These are phyloP conservation scores for Lenzites betulinus DNA, from an alignment of 768 basidiomycete genomes.

Conservation along the genomic window DNA sequence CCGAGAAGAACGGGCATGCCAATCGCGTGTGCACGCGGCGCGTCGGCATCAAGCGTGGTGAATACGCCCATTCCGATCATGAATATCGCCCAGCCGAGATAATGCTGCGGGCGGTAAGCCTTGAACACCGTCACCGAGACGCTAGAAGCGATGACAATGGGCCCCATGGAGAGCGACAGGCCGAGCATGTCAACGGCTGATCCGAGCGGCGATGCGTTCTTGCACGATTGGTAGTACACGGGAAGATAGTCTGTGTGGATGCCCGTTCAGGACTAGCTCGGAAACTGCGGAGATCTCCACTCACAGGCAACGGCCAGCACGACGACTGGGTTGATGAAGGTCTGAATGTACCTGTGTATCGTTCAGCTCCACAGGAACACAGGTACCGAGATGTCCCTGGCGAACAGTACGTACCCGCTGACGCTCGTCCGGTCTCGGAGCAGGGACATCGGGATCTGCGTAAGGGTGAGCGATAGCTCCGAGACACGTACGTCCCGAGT, in stretches of 20 bases:
- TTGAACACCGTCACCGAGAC: slow-evolving; percentile 30
- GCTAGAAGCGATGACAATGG: slow-evolving; percentile 40
- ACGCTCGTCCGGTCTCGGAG: slow-evolving; percentile 5
- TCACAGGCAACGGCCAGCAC: neutral
- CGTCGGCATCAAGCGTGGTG: slow-evolving; percentile 27
- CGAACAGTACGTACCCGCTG: neutral
- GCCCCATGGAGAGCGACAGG: slow-evolving; percentile 37
- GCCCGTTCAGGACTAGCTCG: neutral
- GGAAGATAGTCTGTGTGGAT: slow-evolving; percentile 39
- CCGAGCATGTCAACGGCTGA: slow-evolving; percentile 41
- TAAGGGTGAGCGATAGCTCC: neutral
- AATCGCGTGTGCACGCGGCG: neutral
- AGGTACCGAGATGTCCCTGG: neutral
- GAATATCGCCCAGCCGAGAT: slow-evolving; percentile 38
- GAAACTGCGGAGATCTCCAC: slow-evolving; percentile 30
- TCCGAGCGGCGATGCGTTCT: slow-evolving; percentile 38
- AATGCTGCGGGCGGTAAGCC: slow-evolving; percentile 39
- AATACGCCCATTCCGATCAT: slow-evolving; percentile 39
- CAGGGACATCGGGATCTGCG: neutral
- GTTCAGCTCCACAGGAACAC: neutral
- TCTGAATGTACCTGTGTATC: neutral
- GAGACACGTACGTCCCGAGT: neutral
- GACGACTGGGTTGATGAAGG: neutral
- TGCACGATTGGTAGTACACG: slow-evolving; percentile 49
- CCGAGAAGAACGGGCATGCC: slow-evolving; percentile 2